These are phyloP conservation scores for Lipomyces lipofer DNA, from an alignment of 805 yeast species.

Conservation along the genomic window DNA sequence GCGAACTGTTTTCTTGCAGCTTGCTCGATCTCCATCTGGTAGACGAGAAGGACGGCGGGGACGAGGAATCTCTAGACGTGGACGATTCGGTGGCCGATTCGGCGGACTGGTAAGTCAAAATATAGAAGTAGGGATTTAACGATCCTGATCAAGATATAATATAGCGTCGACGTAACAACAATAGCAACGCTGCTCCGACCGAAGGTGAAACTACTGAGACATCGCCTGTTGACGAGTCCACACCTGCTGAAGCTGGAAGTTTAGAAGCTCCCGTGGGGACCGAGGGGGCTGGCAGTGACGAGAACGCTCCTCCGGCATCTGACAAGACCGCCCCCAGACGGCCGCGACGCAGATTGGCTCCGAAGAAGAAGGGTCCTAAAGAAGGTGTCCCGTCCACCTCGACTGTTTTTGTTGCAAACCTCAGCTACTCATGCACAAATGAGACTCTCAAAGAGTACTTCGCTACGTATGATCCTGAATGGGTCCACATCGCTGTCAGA, in stretches of 20 bases:
- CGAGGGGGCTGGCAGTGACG: neutral
- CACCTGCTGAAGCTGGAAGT: conserved; percentile 5
- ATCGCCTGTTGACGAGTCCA: neutral
- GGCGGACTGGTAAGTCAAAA: conserved; percentile 1
- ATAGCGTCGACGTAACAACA: conserved; percentile 1
- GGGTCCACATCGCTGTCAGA: conserved; percentile 61
- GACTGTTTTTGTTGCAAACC: conserved; percentile 62
- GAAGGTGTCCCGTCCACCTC: conserved; percentile 58
- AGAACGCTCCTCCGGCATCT: conserved; percentile 7
- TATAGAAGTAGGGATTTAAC: neutral
- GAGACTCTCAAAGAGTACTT: conserved; percentile 37
- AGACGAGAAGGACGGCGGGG: conserved; percentile 11
- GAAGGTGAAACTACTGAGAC: neutral
- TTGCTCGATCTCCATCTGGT: conserved; percentile 27
- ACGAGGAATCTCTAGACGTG: conserved; percentile 11
- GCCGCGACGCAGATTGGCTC: conserved; percentile 20
- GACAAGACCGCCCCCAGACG: conserved; percentile 10
- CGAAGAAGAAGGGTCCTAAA: conserved; percentile 36
- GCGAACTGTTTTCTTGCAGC: conserved; percentile 25
- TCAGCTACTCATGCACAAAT: conserved; percentile 46
- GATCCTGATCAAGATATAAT: neutral
- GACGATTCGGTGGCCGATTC: conserved; percentile 5
- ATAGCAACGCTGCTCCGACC: neutral
- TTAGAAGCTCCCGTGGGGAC: conserved; percentile 13
- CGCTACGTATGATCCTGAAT: conserved; percentile 49